phyloP scores from a whole-genome alignment of 371 early-diverging fungal species.

The Haplosporangium sp. region DNA sequence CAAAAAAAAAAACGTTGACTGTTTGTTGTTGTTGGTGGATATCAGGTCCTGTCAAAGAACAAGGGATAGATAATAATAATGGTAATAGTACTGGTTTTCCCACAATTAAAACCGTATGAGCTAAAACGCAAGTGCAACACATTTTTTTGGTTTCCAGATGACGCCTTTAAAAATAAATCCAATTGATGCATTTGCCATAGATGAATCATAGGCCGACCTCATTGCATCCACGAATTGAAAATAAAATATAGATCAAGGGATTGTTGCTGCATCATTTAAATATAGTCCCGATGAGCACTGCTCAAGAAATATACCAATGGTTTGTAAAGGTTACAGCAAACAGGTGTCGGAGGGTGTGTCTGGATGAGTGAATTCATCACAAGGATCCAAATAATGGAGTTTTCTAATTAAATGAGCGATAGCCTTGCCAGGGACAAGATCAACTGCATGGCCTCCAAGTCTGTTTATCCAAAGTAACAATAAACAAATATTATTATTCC shows the following conservation, averaged over 20 bases:
- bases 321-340: too few relatives aligned
- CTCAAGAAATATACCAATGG: too few relatives aligned
- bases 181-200: not conserved
- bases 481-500: not conserved
- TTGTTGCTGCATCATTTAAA: not conserved
- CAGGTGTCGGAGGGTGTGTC: too few relatives aligned
- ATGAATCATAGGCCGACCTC: not conserved
- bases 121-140: not conserved
- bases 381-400: not conserved
- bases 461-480: too few relatives aligned
- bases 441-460: not conserved
- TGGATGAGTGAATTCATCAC: too few relatives aligned
- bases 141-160: constrained; percentile 6
- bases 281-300: not conserved
- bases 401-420: too few relatives aligned
- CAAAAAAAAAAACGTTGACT: not conserved
- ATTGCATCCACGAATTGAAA: constrained; percentile 1
- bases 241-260: not conserved
- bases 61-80: not conserved
- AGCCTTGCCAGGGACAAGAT: not conserved
- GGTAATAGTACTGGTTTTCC: constrained; percentile 2
- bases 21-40: not conserved
- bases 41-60: not conserved
- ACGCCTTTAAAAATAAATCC: constrained; percentile 6
- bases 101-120: not conserved